Base-by-base conservation (phyloP, 192 early-diverging fungal species). In the Coemansia sp. region DNA sequence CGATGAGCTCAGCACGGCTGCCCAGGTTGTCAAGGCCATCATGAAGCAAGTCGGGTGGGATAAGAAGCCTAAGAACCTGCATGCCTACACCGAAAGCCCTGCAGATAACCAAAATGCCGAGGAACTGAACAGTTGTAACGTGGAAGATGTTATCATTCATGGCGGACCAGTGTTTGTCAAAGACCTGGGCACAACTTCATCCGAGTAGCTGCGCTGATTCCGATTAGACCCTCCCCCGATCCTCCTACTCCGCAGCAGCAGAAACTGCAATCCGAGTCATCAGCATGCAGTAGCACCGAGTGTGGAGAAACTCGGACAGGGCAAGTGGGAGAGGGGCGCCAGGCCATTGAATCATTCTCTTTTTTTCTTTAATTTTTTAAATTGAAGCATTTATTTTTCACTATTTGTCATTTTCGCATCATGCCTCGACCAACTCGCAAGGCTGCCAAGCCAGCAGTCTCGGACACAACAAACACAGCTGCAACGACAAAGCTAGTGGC, bases 361-460 rank as follows among this genome's bases (percentile, higher is more conserved):
- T 47, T 23, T 45, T 47, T 11, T 47, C 18, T 10, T 21, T 42
- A 41, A 13, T 42, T 42, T 13, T 41, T n/a, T n/a, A n/a, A 31
- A 31, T 31, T 4, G 2, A 31, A 31, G 31, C 31, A 31, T 31
- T 31, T 31, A 3, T 31, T 4, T 31, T 31, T 3, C 1, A 31
- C 2, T 16, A 16, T 3, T 16, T 41, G 12, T 16, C 4, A 42
- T 42, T 42, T 39, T 21, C 23, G 48, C 48, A 52, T 52, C 20
- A 59, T 59, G 58, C 58, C 58, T 37, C 58, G 58, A 20, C 58
- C 58, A 26, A 37, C 18, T n/a, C 58, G 58, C 37, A 39, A 26
- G 36, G 36, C 58, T 16, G 35, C 57, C 35, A 59, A 37, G 35
- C 34, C 26, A 14, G 20, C 14, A 23, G 20, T 31, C 9, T 21